Evolutionary conservation across 2,329 filamentous ascomycete species (phyloP).

Genomic region (Cladophialophora chaetospira): DNA sequence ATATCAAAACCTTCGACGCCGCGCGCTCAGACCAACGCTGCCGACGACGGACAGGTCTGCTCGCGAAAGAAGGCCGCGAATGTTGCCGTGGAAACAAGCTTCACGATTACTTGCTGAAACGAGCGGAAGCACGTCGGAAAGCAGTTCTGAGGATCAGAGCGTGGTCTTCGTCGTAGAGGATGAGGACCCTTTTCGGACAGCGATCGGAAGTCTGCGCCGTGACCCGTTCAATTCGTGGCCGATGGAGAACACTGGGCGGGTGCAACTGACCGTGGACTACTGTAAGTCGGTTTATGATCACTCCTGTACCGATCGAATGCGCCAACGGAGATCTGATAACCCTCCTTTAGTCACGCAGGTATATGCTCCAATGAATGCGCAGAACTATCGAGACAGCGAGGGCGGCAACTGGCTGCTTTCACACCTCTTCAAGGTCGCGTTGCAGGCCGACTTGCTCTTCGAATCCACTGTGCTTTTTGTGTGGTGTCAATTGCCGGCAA

Average conservation of each 20-base stretch:
- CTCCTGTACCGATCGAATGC: background rate
- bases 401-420: slow-evolving; percentile 6
- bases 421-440: slow-evolving; percentile 6
- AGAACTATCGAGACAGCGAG: background rate
- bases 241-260: background rate
- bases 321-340: background rate
- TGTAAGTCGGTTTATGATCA: background rate
- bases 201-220: background rate
- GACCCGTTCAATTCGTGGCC: slow-evolving; percentile 19
- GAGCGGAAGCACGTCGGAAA: background rate
- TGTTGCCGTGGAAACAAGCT: background rate
- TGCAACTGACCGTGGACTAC: slow-evolving; percentile 14
- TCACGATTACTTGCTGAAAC: background rate
- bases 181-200: background rate
- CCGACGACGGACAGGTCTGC: background rate
- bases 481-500: slow-evolving; percentile 2
- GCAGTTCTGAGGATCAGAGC: background rate
- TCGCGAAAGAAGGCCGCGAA: background rate
- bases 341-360: slow-evolving; percentile 1
- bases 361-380: background rate
- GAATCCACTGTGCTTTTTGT: slow-evolving; percentile 6
- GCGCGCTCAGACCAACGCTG: slow-evolving; percentile 3
- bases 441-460: slow-evolving; percentile 13
- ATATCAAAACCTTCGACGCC: slow-evolving; percentile 9
- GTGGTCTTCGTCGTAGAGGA: background rate